Evolutionary conservation across 2,329 filamentous ascomycete genomes (phyloP), one percentile per base, ranked within the genome.

Genomic region (Sclerotinia borealis): DNA sequence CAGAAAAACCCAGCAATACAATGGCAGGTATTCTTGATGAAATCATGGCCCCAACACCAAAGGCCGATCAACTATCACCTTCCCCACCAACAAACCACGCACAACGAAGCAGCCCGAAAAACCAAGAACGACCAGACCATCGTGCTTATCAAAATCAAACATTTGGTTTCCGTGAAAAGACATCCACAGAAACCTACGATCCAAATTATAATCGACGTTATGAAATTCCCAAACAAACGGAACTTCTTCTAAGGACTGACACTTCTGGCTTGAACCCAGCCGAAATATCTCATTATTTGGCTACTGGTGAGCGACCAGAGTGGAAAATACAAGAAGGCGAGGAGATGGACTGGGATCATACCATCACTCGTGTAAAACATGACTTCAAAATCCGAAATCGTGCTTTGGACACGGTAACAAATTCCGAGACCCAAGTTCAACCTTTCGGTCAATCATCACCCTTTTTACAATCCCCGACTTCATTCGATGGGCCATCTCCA

Each of bases 311-410:
- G 43, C 9, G 56, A 19, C 63, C 50, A 39, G 49, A 34, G 17
- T 41, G 49, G 37, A 49, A 47, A 52, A 6, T 31, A 5, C 36
- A 49, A 50, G 50, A 56, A n/a, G n/a, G n/a, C 31, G 39, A 61
- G n/a, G 64, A 61, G 25, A 92, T 93, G 90, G 90, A 92, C 71
- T 91, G 89, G 85, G 85, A 85, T 0, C 63, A 59, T 17, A 45
- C 62, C n/a, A n/a, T 58, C 47, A 58, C 60, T 43, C 60, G 51
- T 34, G 39, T 45, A 22, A 34, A 58, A 22, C 60, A 56, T 15
- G 39, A 62, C 10, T 54, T 64, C 11, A 77, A 78, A 62, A 80
- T 81, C n/a, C 77, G 78, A 55, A 77, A 85, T 65, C 81, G 83
- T 60, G 83, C 82, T 10, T 86, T 86, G 71, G 80, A 78, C 64